Conservation (phyloP, 345 rosid species). For the Cardamine occulta region DNA sequence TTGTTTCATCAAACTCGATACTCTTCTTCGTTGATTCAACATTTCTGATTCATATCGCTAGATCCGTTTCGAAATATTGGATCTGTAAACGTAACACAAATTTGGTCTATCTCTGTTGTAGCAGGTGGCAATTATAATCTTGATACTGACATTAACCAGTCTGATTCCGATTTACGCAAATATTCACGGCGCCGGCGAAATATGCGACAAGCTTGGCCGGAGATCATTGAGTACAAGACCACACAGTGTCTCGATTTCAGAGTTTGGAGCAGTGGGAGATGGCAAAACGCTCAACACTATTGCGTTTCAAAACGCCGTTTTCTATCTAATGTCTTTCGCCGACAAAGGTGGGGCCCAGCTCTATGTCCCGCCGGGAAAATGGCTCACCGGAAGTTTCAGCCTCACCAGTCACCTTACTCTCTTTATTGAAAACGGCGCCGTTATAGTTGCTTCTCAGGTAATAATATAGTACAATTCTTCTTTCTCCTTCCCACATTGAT, state of each 20-base stretch:
- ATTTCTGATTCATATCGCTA: not conserved
- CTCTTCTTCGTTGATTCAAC: not conserved
- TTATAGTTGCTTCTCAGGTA: conserved; percentile 60
- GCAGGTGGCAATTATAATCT: conserved; percentile 13
- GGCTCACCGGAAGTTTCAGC: conserved; percentile 60
- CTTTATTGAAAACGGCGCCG: conserved; percentile 58
- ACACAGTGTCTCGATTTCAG: conserved; percentile 57
- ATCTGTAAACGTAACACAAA: not conserved
- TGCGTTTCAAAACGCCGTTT: conserved; percentile 59
- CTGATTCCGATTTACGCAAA: conserved; percentile 15
- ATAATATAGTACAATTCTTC: not conserved
- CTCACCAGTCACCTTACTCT: conserved; percentile 63
- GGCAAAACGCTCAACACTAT: conserved; percentile 60
- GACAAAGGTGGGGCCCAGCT: conserved; percentile 65
- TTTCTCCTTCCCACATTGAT: not conserved
- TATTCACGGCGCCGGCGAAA: conserved; percentile 16
- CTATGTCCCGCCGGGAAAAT: conserved; percentile 59
- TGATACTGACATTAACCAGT: conserved; percentile 27
- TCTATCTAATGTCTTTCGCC: conserved; percentile 54
- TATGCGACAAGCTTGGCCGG: conserved; percentile 39
- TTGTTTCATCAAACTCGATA: not conserved
- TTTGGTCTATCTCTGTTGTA: not conserved
- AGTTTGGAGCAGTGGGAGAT: conserved; percentile 64
- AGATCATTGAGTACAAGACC: conserved; percentile 45
- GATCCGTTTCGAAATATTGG: conserved; percentile 12